Evolutionary conservation across 2,329 filamentous ascomycete genomes (phyloP), one percentile per base, ranked within the genome.

Genomic region (Neophaeococcomyces mojaviensis): DNA sequence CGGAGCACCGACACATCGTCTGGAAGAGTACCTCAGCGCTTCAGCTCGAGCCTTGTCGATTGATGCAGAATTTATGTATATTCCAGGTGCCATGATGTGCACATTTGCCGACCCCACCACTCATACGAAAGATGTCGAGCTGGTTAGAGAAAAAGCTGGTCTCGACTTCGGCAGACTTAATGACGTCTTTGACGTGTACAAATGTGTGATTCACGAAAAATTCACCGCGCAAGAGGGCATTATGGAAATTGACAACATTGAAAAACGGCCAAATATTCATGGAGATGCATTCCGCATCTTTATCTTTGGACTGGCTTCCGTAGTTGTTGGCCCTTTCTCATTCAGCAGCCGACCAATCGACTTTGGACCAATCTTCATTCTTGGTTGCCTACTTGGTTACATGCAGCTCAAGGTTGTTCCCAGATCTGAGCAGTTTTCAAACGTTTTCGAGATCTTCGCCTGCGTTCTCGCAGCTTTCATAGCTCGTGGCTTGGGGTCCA

Each of bases 261-360:
- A 78, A 55, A 66, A 66, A n/a, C 68, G 72, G 8, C 71, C 71
- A 39, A 68, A 71, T 46, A 80, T 81, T 56, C 82, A 72, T 53
- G 65, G 67, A 42, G 63, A 66, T 2, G 72, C 71, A 64, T 57
- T 72, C 10, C 62, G 76, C 10, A 79, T 94, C 1, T 63, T 81
- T 1, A 67, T 88, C 26, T 89, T 87, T 55, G 88, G 88, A 0
- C 65, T 88, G 4, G 86, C 87, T 1, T 87, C 84, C 10, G 82
- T 80, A 0, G 77, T 73, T 5, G 86, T 92, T 1, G 86, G 84
- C 0, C 86, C 86, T 0, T 92, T 92, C 58, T 86, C 84, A 3
- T 94, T 92, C 59, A 71, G 81, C 46, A 85, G 84, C 2, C 77
- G 86, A 3, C 78, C 82, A 33, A 83, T 90, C 57, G 88, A 94